Conservation (phyloP, 352 stramenopile species). For the Phytophthora capsici region DNA sequence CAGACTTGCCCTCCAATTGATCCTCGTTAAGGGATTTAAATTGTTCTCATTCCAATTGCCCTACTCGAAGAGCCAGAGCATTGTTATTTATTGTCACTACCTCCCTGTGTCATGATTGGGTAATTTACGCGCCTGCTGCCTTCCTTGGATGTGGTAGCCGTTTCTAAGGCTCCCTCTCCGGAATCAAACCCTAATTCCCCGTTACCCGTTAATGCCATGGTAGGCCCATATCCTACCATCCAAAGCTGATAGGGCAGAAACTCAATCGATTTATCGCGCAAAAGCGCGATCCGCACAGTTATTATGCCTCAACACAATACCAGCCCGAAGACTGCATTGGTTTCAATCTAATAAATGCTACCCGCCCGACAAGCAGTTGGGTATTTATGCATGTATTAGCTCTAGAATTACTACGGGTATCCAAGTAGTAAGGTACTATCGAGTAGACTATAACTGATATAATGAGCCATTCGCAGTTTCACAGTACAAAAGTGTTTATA, state of each 20-base stretch:
- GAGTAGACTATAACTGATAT: too few species aligned
- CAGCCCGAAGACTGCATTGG: too few species aligned
- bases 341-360: too few species aligned
- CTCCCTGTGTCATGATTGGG: constrained; percentile 92
- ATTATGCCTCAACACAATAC: constrained; percentile 47
- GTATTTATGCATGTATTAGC: too few species aligned
- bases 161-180: constrained; percentile 63
- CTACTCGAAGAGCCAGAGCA: constrained; percentile 41
- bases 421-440: too few species aligned
- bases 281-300: constrained; percentile 39
- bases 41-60: too few species aligned
- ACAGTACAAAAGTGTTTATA: constrained; percentile 31
- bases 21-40: constrained; percentile 86
- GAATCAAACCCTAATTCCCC: constrained; percentile 93
- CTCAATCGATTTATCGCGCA: constrained; percentile 89
- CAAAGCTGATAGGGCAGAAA: constrained; percentile 92
- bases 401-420: constrained; percentile 95
- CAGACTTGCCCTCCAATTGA: constrained; percentile 34
- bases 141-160: constrained; percentile 92
- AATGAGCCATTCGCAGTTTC: constrained; percentile 32
- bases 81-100: constrained; percentile 85
- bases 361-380: too few species aligned
- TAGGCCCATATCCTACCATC: constrained; percentile 92
- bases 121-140: too few species aligned
- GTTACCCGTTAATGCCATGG: constrained; percentile 93